phyloP scores from a whole-genome alignment of 257 asterid genomes.

The Haberlea rhodopensis region DNA sequence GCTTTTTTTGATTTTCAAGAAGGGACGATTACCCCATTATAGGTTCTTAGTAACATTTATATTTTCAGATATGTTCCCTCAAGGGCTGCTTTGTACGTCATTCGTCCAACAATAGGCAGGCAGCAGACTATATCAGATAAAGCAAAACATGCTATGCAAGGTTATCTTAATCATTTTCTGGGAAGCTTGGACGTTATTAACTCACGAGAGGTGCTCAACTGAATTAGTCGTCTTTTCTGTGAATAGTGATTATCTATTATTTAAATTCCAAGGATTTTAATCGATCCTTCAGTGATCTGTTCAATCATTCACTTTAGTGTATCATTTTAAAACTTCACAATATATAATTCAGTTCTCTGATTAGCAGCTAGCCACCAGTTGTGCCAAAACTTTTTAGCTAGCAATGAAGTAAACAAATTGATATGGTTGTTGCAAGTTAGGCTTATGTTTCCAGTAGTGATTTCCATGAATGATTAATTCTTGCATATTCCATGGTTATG shows the following conservation, averaged over 20 bases:
- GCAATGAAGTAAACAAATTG: not conserved
- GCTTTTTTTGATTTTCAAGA: constrained; percentile 2
- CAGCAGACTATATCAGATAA: constrained; percentile 64
- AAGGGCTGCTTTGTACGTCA: constrained; percentile 75
- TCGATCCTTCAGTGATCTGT: not conserved
- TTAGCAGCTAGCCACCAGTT: not conserved
- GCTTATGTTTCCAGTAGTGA: not conserved
- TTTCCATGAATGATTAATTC: not conserved
- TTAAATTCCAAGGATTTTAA: not conserved
- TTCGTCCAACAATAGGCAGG: constrained; percentile 83
- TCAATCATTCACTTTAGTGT: not conserved
- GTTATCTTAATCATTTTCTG: constrained; percentile 82
- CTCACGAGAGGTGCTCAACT: constrained; percentile 67
- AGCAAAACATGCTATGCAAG: constrained; percentile 93
- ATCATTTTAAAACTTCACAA: not conserved
- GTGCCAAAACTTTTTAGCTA: not conserved
- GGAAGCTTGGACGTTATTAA: constrained; percentile 84
- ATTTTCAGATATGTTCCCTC: constrained; percentile 76
- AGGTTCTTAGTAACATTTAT: constrained; percentile 17
- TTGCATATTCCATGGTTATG: not conserved
- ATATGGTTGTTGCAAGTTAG: not conserved
- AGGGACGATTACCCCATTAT: constrained; percentile 8
- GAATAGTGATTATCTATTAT: constrained; percentile 18
- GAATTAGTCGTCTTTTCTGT: constrained; percentile 18
- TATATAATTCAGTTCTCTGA: not conserved